Base-by-base conservation (phyloP, 1,284 basidiomycete species). In the Lentinus polychrous region DNA sequence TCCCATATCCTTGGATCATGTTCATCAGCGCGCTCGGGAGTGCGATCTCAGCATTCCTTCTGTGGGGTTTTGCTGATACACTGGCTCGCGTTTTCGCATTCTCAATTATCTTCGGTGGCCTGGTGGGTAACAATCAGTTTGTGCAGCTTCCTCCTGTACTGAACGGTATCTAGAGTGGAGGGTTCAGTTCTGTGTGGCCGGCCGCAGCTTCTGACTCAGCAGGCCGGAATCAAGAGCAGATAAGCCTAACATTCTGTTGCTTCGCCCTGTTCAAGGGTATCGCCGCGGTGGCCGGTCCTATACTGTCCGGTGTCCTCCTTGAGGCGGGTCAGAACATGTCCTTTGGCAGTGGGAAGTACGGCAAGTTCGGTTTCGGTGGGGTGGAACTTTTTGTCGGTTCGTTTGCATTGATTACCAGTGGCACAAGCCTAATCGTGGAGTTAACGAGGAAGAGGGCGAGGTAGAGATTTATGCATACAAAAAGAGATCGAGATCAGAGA, bases 341-440 rank as follows among this genome's bases (percentile, higher is more conserved):
- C n/a, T n/a, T n/a, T n/a, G n/a, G n/a, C n/a, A n/a, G 50, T 11
- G 48, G 51, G 17, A 42, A 43, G 2, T 62, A 60, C 40, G 61
- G 59, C 2, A 40, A 47, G 36, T 54, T 53, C 10, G 61, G 61
- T 8, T 62, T 60, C 44, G 56, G 57, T 17, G 48, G 54, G 1
- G 53, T 62, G 31, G 61, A 62, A 51, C 56, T 62, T n/a, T 62
- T 62, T 50, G 61, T 62, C 6, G 61, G 61, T 10, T 27, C 27
- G 5, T 27, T 27, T 10, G 27, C 27, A 27, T 27, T 27, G 27
- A 27, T 27, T 4, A 27, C 27, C 27, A 27, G 27, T 27, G 10
- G 27, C 27, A 27, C 27, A 27, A 5, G 27, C 10, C 10, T 27
- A 10, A 27, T 27, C 27, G 27, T 5, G 10, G 27, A 27, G 10